These are phyloP conservation scores for Ustilago bromivora DNA, from an alignment of 1,284 basidiomycete genomes.

Conservation along the genomic window DNA sequence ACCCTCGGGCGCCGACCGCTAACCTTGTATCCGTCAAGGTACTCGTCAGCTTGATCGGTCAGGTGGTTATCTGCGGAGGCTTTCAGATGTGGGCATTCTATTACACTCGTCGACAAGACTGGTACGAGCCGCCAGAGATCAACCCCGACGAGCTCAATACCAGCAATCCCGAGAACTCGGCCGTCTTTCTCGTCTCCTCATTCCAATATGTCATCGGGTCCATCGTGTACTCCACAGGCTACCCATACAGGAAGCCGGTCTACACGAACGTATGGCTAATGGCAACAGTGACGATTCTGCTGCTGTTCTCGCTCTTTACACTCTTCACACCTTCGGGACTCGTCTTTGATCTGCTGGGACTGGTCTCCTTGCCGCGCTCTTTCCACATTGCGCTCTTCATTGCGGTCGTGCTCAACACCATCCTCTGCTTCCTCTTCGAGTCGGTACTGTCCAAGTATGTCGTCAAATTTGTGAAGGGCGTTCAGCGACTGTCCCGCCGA, in stretches of 20 bases:
- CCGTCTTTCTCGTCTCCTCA: conserved; percentile 90
- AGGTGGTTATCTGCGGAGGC: conserved; percentile 86
- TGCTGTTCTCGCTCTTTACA: conserved; percentile 57
- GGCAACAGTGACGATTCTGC: conserved; percentile 51
- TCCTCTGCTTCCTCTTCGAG: conserved; percentile 82
- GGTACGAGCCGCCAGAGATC: conserved; percentile 78
- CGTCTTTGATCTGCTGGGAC: conserved; percentile 78
- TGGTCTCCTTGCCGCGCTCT: conserved; percentile 80
- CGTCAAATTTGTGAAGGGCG: conserved; percentile 46
- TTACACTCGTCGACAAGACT: conserved; percentile 86
- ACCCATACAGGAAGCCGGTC: conserved; percentile 93
- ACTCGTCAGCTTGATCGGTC: conserved; percentile 90
- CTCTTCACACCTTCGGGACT: conserved; percentile 74
- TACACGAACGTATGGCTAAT: conserved; percentile 80
- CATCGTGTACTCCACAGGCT: conserved; percentile 96
- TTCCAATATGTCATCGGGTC: conserved; percentile 99
- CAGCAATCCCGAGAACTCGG: conserved; percentile 93
- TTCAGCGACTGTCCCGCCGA: conserved; percentile 36
- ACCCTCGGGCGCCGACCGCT: conserved; percentile 92
- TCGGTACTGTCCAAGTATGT: conserved; percentile 47
- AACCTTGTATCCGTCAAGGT: conserved; percentile 97
- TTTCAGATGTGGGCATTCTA: conserved; percentile 89
- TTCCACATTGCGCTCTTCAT: conserved; percentile 80
- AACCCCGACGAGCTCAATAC: conserved; percentile 84
- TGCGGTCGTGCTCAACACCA: conserved; percentile 81